These are phyloP conservation scores for Ilyonectria destructans DNA, from an alignment of 2,329 filamentous ascomycete species.

Conservation along the genomic window DNA sequence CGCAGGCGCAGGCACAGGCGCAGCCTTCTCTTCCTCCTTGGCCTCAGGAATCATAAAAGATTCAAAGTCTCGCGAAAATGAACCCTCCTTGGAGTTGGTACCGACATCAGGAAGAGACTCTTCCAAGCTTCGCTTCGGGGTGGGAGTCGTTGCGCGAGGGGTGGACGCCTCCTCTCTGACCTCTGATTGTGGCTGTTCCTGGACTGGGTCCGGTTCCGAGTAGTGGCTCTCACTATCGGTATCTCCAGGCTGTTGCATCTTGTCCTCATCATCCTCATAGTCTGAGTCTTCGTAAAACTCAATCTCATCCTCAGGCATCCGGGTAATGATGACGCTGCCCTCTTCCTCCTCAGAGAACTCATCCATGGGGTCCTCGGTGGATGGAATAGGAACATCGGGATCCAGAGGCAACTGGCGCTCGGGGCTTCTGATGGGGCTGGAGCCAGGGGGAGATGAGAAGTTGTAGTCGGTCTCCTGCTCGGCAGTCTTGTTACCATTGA, in stretches of 20 bases:
- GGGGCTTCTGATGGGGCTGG: constrained; percentile 64
- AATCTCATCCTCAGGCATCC: constrained; percentile 74
- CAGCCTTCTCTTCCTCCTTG: constrained; percentile 50
- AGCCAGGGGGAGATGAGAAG: constrained; percentile 76
- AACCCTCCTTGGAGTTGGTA: constrained; percentile 53
- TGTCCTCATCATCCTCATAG: constrained; percentile 74
- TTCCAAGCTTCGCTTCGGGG: constrained; percentile 40
- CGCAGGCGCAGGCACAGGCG: constrained; percentile 50
- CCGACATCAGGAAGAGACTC: constrained; percentile 58
- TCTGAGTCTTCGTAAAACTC: constrained; percentile 72
- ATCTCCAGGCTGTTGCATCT: constrained; percentile 65
- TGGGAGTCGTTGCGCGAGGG: constrained; percentile 61
- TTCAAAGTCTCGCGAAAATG: constrained; percentile 63
- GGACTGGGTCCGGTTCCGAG: constrained; percentile 49
- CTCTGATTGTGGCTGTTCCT: constrained; percentile 44
- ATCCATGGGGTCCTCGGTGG: constrained; percentile 79
- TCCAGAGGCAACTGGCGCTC: constrained; percentile 77
- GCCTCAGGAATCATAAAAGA: constrained; percentile 65
- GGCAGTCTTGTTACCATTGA: constrained; percentile 76
- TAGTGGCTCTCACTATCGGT: constrained; percentile 59
- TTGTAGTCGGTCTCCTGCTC: constrained; percentile 75
- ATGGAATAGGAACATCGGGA: constrained; percentile 92
- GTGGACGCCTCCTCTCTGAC: constrained; percentile 66
- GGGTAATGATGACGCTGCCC: constrained; percentile 78
- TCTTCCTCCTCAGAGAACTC: constrained; percentile 66